These are phyloP conservation scores for Neonectria punicea DNA, from an alignment of 2,329 filamentous ascomycete species.

Conservation along the genomic window DNA sequence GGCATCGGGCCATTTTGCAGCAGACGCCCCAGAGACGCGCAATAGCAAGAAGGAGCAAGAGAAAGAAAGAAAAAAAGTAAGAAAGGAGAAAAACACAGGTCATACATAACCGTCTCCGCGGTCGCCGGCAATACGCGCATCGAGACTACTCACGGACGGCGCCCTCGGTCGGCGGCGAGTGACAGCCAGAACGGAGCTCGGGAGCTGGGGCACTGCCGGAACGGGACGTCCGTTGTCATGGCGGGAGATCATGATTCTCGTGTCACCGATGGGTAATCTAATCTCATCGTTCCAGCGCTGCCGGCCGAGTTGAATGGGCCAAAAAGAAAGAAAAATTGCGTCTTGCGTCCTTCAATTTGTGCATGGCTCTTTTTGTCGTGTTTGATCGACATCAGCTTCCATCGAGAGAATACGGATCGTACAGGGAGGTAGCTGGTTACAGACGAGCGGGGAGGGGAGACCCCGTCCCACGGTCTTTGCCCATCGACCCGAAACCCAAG, in stretches of 20 bases:
- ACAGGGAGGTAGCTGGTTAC: background rate
- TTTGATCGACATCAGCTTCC: conserved; percentile 1
- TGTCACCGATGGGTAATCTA: background rate
- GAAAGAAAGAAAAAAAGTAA: background rate
- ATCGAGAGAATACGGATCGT: background rate
- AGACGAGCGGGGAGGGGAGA: background rate
- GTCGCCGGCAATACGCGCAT: background rate
- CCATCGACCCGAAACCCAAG: background rate
- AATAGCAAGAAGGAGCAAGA: background rate
- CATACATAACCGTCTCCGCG: background rate
- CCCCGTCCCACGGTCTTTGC: background rate
- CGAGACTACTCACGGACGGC: background rate
- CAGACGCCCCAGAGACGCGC: conserved; percentile 17
- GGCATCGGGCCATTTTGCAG: conserved; percentile 22
- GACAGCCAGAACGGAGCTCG: background rate
- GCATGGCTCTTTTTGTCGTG: background rate
- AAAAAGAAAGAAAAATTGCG: background rate
- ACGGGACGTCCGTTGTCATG: background rate
- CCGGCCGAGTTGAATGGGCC: background rate
- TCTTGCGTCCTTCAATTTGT: background rate
- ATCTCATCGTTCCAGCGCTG: background rate
- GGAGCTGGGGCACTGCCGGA: background rate
- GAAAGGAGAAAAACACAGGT: background rate
- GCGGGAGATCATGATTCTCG: background rate
- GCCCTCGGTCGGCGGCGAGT: no score